Percentiles rank a stretch among this genome's conserved stretches.
Evolutionary conservation across 2,329 filamentous ascomycete genomes (phyloP).

Genomic region (Aquanectria penicillioides): DNA sequence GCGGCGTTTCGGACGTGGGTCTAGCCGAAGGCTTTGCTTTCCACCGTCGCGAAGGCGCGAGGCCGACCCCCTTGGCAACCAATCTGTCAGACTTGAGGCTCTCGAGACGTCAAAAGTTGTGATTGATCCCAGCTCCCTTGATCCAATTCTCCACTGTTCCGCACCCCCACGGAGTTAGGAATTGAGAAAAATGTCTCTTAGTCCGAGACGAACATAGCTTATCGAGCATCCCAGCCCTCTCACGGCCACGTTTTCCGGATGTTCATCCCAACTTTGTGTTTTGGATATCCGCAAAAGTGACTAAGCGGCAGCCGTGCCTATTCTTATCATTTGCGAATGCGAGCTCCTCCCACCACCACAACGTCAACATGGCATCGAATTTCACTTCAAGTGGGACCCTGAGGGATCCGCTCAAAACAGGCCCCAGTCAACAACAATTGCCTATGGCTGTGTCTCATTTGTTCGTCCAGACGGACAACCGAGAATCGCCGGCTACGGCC

Average conservation of each 20-base stretch:
- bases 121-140: too few species aligned
- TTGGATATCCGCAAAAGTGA: too few species aligned
- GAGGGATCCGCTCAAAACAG: neutral
- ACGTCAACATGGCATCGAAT: slow-evolving; percentile 1
- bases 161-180: neutral
- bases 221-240: neutral
- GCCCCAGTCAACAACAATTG: neutral
- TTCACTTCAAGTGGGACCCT: neutral
- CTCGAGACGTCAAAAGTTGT: too few species aligned
- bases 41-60: neutral
- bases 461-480: slow-evolving; percentile 2
- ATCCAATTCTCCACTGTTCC: neutral
- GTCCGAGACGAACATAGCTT: neutral
- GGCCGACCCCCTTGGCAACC: neutral
- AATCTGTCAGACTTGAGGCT: neutral
- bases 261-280: neutral
- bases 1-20: neutral
- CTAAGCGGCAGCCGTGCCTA: slow-evolving; percentile 9
- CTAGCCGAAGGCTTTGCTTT: neutral
- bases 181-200: neutral
- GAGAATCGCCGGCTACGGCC: neutral
- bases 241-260: neutral
- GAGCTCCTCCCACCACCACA: neutral
- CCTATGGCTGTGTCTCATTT: neutral
- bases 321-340: neutral